Evolutionary conservation across 2,329 filamentous ascomycete genomes (phyloP), one percentile per base, ranked within the genome.

Genomic region (Pseudogymnoascus sp.): DNA sequence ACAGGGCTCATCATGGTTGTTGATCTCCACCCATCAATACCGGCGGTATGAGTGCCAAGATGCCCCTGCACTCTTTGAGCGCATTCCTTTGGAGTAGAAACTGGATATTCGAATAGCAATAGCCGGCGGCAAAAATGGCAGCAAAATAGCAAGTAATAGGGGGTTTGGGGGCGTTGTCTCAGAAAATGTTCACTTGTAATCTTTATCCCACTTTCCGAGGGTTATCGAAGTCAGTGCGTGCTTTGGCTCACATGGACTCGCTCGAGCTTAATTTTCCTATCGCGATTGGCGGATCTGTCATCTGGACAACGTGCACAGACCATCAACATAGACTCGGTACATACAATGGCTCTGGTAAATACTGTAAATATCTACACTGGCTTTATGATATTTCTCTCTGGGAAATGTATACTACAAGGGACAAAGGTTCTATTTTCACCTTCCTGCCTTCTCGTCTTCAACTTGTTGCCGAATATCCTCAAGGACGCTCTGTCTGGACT

Each of bases 381-480:
- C n/a, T 33, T 54, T 33, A 54, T 54, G 29, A 33, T 54, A 54
- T 54, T 54, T 33, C 26, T 50, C n/a, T 54, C 44, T 54, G 26
- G 2, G 33, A 54, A 9, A 9, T 54, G n/a, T 33, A 54, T 54
- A 17, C 47, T 54, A 54, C 29, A 54, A 13, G 26, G 31, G n/a
- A 54, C 29, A 54, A 54, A 2, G 31, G 15, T 59, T 59, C 33
- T 39, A 37, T 39, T 24, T 40, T 59, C 57, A 80, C 74, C 78
- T 76, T 64, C 80, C 77, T 63, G 78, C 77, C 79, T 89, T 94
- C 81, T 93, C 92, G 21, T 90, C 87, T 70, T 97, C 92, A 74
- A 97, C 88, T 76, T 97, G 86, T 71, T 84, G 80, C 75, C 85
- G 84, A 72, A 97, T 72, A 73, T 90, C 88, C 57, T 88, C 85